Conservation (phyloP, 2,329 filamentous ascomycete species). For the Nigrospora sphaerica region DNA sequence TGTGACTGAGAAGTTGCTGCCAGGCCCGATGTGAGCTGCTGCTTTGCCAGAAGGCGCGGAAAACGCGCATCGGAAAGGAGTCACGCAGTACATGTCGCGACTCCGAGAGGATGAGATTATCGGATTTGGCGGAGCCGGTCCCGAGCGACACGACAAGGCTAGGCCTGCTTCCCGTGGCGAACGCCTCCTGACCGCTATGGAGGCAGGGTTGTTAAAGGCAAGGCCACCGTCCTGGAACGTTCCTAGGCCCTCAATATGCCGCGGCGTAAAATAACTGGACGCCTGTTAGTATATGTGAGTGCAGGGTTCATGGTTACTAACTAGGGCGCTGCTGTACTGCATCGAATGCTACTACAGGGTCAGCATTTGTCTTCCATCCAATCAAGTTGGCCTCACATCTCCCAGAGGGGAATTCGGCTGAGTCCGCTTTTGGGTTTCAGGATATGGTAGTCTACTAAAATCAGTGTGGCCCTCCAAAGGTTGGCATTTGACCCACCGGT, state of each 20-base stretch:
- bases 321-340: slow-evolving; percentile 2
- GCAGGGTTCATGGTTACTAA: neutral
- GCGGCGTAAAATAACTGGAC: slow-evolving; percentile 1
- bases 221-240: slow-evolving; percentile 1
- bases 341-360: neutral
- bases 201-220: neutral
- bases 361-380: neutral
- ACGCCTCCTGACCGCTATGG: slow-evolving; percentile 1
- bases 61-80: neutral
- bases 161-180: neutral
- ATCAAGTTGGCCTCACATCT: neutral
- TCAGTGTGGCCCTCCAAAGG: neutral
- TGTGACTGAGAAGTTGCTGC: neutral
- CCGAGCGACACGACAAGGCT: slow-evolving; percentile 1
- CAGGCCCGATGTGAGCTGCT: neutral
- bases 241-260: neutral
- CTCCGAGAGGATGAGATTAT: neutral
- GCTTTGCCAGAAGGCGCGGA: neutral
- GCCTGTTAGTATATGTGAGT: neutral
- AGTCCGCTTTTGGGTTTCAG: neutral
- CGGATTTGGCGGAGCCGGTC: neutral
- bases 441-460: slow-evolving; percentile 1
- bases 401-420: neutral
- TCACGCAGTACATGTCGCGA: neutral
- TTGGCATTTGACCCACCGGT: slow-evolving; percentile 1